These are phyloP conservation scores for Vickermania ingenoplastis DNA, from an alignment of 208 protist species.

Conservation along the genomic window DNA sequence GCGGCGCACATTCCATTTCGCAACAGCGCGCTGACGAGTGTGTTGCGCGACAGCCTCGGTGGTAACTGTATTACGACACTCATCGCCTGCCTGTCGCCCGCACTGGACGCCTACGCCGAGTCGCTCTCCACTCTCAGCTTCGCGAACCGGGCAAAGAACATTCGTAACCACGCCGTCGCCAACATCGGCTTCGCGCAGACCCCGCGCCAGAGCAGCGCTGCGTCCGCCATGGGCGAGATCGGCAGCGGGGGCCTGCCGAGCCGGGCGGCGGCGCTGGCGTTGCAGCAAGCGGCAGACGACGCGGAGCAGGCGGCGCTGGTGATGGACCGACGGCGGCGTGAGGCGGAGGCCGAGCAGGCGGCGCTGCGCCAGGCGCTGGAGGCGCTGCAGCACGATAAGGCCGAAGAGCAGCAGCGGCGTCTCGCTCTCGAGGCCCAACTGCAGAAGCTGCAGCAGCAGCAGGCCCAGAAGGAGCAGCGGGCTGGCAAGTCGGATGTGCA, in stretches of 20 bases:
- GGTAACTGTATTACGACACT: slow-evolving; percentile 90
- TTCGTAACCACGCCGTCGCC: slow-evolving; percentile 53
- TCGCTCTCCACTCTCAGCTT: slow-evolving; percentile 73
- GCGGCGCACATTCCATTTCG: slow-evolving; percentile 79
- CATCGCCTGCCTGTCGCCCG: slow-evolving; percentile 49
- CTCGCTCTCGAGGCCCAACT: neutral
- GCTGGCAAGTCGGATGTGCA: slow-evolving; percentile 20
- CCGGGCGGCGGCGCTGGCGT: neutral
- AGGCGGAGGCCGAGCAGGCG: slow-evolving; percentile 52
- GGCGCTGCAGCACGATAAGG: neutral
- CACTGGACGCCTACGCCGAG: slow-evolving; percentile 60
- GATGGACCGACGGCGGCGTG: slow-evolving; percentile 14
- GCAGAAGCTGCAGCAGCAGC: slow-evolving; percentile 11
- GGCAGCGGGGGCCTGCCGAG: neutral
- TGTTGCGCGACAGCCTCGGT: slow-evolving; percentile 69
- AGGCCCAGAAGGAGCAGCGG: slow-evolving; percentile 27
- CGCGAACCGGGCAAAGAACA: slow-evolving; percentile 76
- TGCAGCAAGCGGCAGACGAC: neutral
- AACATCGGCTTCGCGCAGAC: slow-evolving; percentile 19
- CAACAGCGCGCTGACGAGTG: slow-evolving; percentile 76
- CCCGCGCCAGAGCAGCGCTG: neutral
- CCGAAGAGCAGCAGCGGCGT: neutral
- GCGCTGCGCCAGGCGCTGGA: slow-evolving; percentile 35
- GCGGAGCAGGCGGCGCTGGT: slow-evolving; percentile 23
- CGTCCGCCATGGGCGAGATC: slow-evolving; percentile 29